Evolutionary conservation across 768 basidiomycete species (phyloP), one percentile per base, ranked within the genome.

Genomic region (Calocera viscosa): DNA sequence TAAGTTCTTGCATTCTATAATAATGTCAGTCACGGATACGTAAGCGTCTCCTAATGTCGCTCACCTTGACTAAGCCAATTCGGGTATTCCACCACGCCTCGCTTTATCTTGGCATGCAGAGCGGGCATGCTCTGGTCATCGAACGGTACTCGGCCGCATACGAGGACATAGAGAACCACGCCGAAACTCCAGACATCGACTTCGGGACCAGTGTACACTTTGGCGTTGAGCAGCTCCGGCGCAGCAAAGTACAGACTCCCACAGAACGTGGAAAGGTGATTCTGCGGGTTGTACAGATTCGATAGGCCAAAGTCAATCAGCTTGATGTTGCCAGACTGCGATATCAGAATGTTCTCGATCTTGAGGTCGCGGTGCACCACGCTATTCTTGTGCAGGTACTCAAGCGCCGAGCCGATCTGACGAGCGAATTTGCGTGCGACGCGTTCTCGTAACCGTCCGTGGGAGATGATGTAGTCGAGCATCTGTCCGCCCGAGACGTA

Each of bases 121-220:
- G 96, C 96, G 1, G 96, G 95, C 96, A 98, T 99, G 74, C 89
- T 94, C 77, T 98, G 93, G 75, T 99, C 96, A 72, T 99, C 96
- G 74, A 99, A 98, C 0, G 96, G 95, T 1, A 99, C 96, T 78
- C 96, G 97, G 63, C 96, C 96, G 74, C 95, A 99, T 0, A 99
- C 94, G 64, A 99, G 83, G 22, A 96, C 94, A 72, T 98, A 98
- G 28, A 99, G 83, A 5, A 99, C 96, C 70, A 99, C 94, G 11
- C 96, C 95, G 70, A 99, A 98, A 73, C 91, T 94, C 96, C 96
- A 99, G 2, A 99, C 88, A 72, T 98, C 96, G 67, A 98, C 96
- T 75, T 98, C 95, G 16, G 96, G 96, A 0, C 96, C 95, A 0
- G 91, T 93, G 75, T 98, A 99, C 14, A 92, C 88, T 73, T 92